phyloP scores from a whole-genome alignment of 495 filamentous ascomycete species.

The Penicillium alfredii region DNA sequence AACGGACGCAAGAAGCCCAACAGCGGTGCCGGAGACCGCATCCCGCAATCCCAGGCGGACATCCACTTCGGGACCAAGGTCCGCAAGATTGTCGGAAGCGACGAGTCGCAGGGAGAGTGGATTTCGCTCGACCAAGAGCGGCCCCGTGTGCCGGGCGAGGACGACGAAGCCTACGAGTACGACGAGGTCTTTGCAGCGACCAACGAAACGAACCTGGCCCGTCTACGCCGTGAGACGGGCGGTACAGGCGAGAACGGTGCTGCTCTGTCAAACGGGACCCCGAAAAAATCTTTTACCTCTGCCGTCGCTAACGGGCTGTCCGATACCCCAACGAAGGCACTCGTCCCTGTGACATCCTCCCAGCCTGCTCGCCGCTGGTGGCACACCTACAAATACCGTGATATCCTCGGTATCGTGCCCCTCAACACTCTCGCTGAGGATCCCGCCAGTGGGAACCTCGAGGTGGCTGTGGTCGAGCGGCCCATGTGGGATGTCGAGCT shows the following conservation, averaged over 20 bases:
- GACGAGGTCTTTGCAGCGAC: slow-evolving; percentile 28
- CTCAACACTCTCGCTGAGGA: slow-evolving; percentile 36
- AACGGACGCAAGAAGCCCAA: slow-evolving; percentile 33
- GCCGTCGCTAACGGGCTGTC: slow-evolving; percentile 10
- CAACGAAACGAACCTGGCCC: slow-evolving; percentile 30
- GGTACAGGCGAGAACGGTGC: slow-evolving; percentile 32
- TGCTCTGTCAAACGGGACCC: slow-evolving; percentile 19
- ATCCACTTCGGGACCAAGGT: slow-evolving; percentile 56
- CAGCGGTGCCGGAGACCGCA: slow-evolving; percentile 55
- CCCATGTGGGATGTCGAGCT: slow-evolving; percentile 80
- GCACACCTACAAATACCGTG: slow-evolving; percentile 84
- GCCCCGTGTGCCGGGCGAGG: slow-evolving; percentile 38
- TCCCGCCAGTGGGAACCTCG: slow-evolving; percentile 42
- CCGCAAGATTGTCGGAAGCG: slow-evolving; percentile 38
- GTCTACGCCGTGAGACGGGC: slow-evolving; percentile 29
- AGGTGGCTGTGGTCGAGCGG: slow-evolving; percentile 83
- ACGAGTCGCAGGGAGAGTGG: slow-evolving; percentile 37
- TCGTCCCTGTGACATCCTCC: slow-evolving; percentile 13
- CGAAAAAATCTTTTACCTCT: slow-evolving; percentile 12
- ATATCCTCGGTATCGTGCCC: slow-evolving; percentile 82
- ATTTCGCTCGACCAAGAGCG: slow-evolving; percentile 41
- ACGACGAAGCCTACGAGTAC: slow-evolving; percentile 43
- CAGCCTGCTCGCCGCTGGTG: slow-evolving; percentile 48
- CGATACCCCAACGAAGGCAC: slow-evolving; percentile 22
- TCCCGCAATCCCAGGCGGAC: slow-evolving; percentile 51